A percentile compares a stretch with the other conserved stretches of the same genome.
Evolutionary conservation across 345 rosid species (phyloP).

Genomic region (Pugionium cornutum): DNA sequence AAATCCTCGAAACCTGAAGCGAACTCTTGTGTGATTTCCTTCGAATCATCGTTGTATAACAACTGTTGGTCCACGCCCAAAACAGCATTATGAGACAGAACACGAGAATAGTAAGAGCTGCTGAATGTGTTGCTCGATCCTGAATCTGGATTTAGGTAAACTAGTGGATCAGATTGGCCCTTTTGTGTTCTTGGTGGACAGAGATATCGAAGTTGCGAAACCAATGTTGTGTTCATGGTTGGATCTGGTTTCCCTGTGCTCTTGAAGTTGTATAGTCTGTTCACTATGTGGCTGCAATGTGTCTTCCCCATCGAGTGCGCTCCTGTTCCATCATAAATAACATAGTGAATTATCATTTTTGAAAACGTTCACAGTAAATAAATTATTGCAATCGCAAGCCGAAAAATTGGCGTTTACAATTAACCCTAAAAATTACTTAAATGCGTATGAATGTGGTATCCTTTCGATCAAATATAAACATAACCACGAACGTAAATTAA

Average conservation of each 20-base stretch:
- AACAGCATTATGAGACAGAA: constrained; percentile 45
- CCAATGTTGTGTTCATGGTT: constrained; percentile 45
- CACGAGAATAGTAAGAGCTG: constrained; percentile 56
- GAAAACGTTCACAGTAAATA: too few species aligned
- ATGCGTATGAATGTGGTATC: too few species aligned
- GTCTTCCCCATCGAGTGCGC: constrained; percentile 67
- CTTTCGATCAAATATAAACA: too few species aligned
- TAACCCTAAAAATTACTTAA: too few species aligned
- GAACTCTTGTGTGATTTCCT: constrained; percentile 54
- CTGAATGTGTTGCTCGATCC: constrained; percentile 52
- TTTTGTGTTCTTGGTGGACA: constrained; percentile 56
- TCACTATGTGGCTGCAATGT: constrained; percentile 50
- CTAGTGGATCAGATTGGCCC: constrained; percentile 56
- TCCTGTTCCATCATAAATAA: constrained; percentile 42
- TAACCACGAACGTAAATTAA: too few species aligned
- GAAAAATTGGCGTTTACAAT: too few species aligned
- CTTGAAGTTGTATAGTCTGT: constrained; percentile 63
- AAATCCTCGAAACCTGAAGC: constrained; percentile 59
- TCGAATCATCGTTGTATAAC: constrained; percentile 42
- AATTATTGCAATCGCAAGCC: too few species aligned
- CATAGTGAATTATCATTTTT: too few species aligned
- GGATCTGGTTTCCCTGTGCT: constrained; percentile 59
- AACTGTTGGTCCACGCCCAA: constrained; percentile 79
- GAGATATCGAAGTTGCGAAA: constrained; percentile 42
- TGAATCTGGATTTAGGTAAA: constrained; percentile 58